Evolutionary conservation across 2,329 filamentous ascomycete genomes (phyloP).

Genomic region (Cryphonectria naterciae): DNA sequence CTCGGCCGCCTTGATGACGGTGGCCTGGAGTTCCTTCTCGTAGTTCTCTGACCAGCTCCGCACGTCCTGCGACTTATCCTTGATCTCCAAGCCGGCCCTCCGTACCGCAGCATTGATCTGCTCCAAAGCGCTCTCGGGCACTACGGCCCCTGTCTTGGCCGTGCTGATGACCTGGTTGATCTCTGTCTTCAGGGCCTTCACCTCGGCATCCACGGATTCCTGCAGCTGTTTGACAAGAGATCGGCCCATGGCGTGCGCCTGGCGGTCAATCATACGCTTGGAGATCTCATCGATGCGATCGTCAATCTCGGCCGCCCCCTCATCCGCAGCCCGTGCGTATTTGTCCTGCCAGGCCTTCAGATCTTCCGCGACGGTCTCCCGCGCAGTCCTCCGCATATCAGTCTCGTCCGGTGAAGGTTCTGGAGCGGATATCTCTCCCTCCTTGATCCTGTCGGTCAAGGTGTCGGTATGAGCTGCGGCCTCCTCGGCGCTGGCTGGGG

Average conservation of each 20-base stretch:
- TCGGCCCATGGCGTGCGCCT: conserved; percentile 68
- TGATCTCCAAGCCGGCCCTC: conserved; percentile 71
- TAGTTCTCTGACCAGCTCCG: conserved; percentile 77
- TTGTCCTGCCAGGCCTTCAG: conserved; percentile 85
- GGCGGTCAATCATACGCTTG: conserved; percentile 60
- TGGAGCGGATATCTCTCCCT: conserved; percentile 47
- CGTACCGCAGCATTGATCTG: conserved; percentile 59
- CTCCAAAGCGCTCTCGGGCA: conserved; percentile 44
- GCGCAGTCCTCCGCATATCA: conserved; percentile 60
- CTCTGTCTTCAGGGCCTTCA: conserved; percentile 66
- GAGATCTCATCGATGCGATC: conserved; percentile 65
- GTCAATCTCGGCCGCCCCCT: conserved; percentile 76
- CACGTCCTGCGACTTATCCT: conserved; percentile 75
- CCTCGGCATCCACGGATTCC: conserved; percentile 64
- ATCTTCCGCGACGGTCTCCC: conserved; percentile 75
- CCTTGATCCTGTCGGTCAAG: conserved; percentile 30
- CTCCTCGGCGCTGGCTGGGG: conserved; percentile 32
- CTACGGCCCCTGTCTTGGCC: conserved; percentile 49
- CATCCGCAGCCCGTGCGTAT: conserved; percentile 82
- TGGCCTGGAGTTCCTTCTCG: conserved; percentile 68
- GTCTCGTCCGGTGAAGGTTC: conserved; percentile 51
- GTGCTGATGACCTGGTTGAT: conserved; percentile 66
- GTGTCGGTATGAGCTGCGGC: conserved; percentile 32
- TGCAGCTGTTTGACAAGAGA: conserved; percentile 71
- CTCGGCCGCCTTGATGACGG: conserved; percentile 74